Evolutionary conservation across 345 rosid genomes (phyloP).

Genomic region (Gossypium thurberi): DNA sequence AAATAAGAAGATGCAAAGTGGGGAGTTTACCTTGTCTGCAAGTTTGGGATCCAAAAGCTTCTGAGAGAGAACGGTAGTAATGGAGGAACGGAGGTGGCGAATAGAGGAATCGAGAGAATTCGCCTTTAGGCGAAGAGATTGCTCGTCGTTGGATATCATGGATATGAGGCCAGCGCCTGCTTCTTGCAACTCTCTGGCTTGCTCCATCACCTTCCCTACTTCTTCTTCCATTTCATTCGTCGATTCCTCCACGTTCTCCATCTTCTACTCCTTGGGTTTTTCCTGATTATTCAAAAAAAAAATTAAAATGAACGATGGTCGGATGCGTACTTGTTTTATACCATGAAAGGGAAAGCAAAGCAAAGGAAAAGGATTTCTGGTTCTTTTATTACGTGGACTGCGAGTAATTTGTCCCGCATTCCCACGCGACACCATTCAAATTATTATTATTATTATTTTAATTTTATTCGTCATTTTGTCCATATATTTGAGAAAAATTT

Average conservation of each 20-base stretch:
- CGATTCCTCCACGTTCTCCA: constrained; percentile 24
- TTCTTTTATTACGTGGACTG: neutral
- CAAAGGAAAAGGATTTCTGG: neutral
- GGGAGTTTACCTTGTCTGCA: constrained; percentile 45
- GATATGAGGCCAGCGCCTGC: constrained; percentile 51
- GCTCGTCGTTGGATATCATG: constrained; percentile 54
- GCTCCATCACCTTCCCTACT: constrained; percentile 54
- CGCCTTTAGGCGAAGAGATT: constrained; percentile 60
- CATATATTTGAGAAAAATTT: too few species aligned
- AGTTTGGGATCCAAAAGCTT: constrained; percentile 43
- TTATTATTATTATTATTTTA: too few species aligned
- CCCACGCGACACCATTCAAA: too few species aligned
- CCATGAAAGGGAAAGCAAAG: neutral
- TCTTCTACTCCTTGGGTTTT: neutral
- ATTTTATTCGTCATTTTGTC: too few species aligned
- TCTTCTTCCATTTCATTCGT: constrained; percentile 49
- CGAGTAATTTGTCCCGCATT: too few species aligned
- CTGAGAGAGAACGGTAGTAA: constrained; percentile 34
- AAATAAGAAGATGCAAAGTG: neutral
- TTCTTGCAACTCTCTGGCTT: constrained; percentile 75
- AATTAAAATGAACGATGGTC: neutral
- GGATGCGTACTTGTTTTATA: neutral
- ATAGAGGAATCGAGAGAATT: constrained; percentile 60
- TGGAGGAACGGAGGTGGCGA: constrained; percentile 53
- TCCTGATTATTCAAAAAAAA: neutral